Base-by-base conservation (phyloP, 148 eudicot species). In the Rhododendron griersonianum region DNA sequence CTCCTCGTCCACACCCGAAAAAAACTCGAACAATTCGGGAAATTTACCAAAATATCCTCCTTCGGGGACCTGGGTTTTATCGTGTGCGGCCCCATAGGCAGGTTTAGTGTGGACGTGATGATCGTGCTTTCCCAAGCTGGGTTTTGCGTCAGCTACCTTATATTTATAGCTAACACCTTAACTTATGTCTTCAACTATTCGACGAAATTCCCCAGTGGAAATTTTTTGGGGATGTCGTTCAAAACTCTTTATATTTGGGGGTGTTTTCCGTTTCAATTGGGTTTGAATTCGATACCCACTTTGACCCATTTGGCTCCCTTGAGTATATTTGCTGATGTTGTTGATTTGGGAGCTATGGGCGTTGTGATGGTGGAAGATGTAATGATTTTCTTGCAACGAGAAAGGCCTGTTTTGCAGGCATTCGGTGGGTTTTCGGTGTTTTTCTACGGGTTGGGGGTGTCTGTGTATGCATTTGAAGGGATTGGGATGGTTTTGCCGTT, bases 281-380 rank as follows among this genome's bases (percentile, higher is more conserved):
- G 94, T 59, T 53, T 93, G 48, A 93, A 93, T 86, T 89, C 96
- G 67, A 90, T 93, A 2, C 93, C 96, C 37, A 90, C 92, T 1
- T 86, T 93, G 88, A 93, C 96, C 81, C 96, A 93, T 90, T 84
- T 93, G 41, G 96, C 96, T 47, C 94, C 96, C 48, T 77, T 93
- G 82, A 93, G 96, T 83, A 93, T 93, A 1, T 93, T 93, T 73
- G 96, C 96, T 59, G 94, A 93, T 87, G 75, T 91, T 19, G 93
- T 93, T 0, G 94, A 93, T 86, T 81, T 93, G 82, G 96, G 91
- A 14, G 89, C 96, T 0, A 92, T 93, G 94, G 94, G 91, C 9
- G 93, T 93, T 14, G 96, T 93, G 10, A 89, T 93, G 92, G 90
- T 86, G 1, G 88, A 92, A 51, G 96, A 93, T 63, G 81, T 80